Conservation (phyloP, 1,284 basidiomycete species). For the Jaminaea rosea region DNA sequence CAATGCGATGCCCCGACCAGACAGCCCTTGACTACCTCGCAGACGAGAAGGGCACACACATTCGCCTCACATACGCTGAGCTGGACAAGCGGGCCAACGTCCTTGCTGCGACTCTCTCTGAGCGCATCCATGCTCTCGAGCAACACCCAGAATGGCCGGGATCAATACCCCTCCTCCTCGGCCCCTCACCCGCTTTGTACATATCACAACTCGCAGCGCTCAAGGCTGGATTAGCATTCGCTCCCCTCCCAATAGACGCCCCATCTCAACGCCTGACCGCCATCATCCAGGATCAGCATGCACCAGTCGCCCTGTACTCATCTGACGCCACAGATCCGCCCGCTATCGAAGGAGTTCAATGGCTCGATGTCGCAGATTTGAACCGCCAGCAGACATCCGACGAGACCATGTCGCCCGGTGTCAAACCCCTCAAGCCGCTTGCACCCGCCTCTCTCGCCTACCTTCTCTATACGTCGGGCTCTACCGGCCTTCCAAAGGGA, state of each 20-base stretch:
- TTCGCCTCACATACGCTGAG: background rate
- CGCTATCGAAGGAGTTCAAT: too few species aligned
- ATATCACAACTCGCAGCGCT: background rate
- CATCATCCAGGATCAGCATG: background rate
- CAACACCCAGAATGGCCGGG: background rate
- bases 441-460: too few species aligned
- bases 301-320: background rate
- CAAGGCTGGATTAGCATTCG: background rate
- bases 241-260: background rate
- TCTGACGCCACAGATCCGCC: too few species aligned
- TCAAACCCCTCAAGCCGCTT: too few species aligned
- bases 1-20: background rate
- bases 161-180: background rate
- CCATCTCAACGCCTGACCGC: background rate
- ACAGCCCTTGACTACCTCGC: background rate
- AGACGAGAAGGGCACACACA: background rate
- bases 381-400: too few species aligned
- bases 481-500: slow-evolving; percentile 8
- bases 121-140: background rate
- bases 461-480: background rate
- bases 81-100: background rate
- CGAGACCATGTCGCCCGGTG: too few species aligned
- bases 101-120: background rate
- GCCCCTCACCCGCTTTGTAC: background rate
- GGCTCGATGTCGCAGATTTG: too few species aligned